Evolutionary conservation across 306 rosid species (phyloP).

Genomic region (Trichosanthes truncata): DNA sequence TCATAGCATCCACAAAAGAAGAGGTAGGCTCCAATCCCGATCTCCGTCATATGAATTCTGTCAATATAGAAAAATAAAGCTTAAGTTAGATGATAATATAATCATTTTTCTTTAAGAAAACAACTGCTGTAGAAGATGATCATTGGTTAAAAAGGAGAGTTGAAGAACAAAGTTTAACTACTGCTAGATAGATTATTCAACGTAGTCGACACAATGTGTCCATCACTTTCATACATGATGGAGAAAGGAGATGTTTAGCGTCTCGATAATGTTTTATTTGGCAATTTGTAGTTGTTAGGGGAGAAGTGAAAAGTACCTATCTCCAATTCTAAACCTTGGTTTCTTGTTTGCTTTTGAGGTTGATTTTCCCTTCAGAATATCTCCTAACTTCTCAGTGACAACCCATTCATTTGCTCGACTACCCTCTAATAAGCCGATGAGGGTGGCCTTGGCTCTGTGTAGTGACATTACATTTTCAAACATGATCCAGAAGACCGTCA

Average conservation of each 20-base stretch:
- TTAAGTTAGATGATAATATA: background rate
- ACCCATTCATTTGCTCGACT: conserved; percentile 80
- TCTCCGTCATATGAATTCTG: conserved; percentile 64
- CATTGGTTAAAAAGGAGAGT: background rate
- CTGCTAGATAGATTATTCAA: background rate
- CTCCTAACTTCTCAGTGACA: conserved; percentile 86
- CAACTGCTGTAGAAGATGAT: background rate
- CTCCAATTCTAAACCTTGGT: conserved; percentile 45
- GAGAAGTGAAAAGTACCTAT: conserved; percentile 38
- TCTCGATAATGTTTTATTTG: background rate
- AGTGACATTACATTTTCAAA: conserved; percentile 87
- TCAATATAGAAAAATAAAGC: conserved; percentile 12
- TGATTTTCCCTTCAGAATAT: conserved; percentile 43
- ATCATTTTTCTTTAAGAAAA: background rate
- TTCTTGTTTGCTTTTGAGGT: conserved; percentile 32
- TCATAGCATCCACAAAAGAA: conserved; percentile 60
- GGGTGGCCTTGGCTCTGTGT: conserved; percentile 77
- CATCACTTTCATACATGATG: background rate
- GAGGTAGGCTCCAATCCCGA: conserved; percentile 59
- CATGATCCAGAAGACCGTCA: conserved; percentile 68
- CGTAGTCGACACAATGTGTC: background rate
- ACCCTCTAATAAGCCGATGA: conserved; percentile 63
- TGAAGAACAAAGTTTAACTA: background rate
- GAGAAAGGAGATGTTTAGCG: background rate
- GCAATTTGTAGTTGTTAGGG: background rate